Conservation (phyloP, 257 asterid species). For the Haberlea rhodopensis region DNA sequence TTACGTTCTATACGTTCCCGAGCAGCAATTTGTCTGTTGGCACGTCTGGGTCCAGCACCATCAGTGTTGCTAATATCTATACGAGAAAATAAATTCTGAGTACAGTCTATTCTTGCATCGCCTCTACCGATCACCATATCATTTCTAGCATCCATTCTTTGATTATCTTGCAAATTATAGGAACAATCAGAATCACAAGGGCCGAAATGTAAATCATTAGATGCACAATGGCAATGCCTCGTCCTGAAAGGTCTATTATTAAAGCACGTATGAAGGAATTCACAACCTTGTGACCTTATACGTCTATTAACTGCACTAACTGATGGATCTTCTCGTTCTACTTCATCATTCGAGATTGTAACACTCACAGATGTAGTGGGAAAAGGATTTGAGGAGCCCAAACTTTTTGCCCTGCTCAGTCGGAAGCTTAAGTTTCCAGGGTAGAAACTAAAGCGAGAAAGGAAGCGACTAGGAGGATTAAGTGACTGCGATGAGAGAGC, state of each 20-base stretch:
- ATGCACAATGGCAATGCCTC: slow-evolving; percentile 36
- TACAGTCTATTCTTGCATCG: slow-evolving; percentile 38
- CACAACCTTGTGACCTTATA: slow-evolving; percentile 47
- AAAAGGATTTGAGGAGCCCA: slow-evolving; percentile 48
- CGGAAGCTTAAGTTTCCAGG: slow-evolving; percentile 84
- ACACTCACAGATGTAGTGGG: slow-evolving; percentile 49
- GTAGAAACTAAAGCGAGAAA: slow-evolving; percentile 64
- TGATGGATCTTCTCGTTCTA: slow-evolving; percentile 38
- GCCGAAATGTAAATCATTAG: slow-evolving; percentile 24
- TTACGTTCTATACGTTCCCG: slow-evolving; percentile 70
- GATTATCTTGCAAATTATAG: slow-evolving; percentile 36
- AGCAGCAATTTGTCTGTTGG: slow-evolving; percentile 51
- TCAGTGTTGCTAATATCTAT: slow-evolving; percentile 41
- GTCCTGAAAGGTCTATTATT: slow-evolving; percentile 42
- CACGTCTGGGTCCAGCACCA: slow-evolving; percentile 46
- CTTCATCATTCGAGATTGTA: slow-evolving; percentile 44
- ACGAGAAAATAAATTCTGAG: slow-evolving; percentile 40
- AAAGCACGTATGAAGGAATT: slow-evolving; percentile 60
- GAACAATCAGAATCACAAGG: slow-evolving; percentile 33
- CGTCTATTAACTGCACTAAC: slow-evolving; percentile 33
- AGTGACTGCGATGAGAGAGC: slow-evolving; percentile 48
- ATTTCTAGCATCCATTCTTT: slow-evolving; percentile 30
- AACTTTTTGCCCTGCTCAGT: slow-evolving; percentile 57
- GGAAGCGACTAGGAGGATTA: slow-evolving; percentile 54
- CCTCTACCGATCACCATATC: slow-evolving; percentile 36